Evolutionary conservation across 192 early-diverging fungal species (phyloP), one percentile per base, ranked within the genome.

Genomic region (Helicostylum pulchrum): DNA sequence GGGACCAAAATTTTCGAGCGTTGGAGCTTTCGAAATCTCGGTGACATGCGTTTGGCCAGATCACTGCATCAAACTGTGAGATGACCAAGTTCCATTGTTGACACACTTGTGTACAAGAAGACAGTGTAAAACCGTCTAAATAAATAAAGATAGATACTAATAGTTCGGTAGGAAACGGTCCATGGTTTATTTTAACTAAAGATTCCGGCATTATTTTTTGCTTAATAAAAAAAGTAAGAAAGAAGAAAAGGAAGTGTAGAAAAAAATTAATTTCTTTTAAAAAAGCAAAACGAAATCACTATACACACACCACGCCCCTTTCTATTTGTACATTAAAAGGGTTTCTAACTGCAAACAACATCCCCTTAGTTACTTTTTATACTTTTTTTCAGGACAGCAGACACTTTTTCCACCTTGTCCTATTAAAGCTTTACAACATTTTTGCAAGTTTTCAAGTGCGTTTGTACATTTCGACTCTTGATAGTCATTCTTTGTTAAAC

Each of bases 381-480:
- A 74, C 43, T 79, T 82, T 10, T 73, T 71, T 11, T 62, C 54
- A 7, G 76, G 77, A 58, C 80, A 78, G 19, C 73, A 70, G 14
- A 71, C 62, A 11, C 73, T 75, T 7, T 75, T 73, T 7, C 73
- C 77, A 0, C 72, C 76, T 12, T 72, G 64, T 23, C 67, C 67
- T 20, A 75, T 64, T 11, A 79, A 59, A 3, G 68, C 58, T 56
- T 79, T 75, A 62, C 82, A 84, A 46, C 82, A 84, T 45, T 72
- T 31, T 42, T 66, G 26, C 15, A 84, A 61, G 43, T 75, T 55
- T 21, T 77, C 58, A 2, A 84, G 71, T 11, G 66, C 67, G 6
- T 71, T 54, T 54, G 60, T 65, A 45, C 82, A 84, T 36, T 70
- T 72, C 9, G 48, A 26, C 58, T 84, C 82, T 63, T 84, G 82